Evolutionary conservation across 2,329 filamentous ascomycete species (phyloP), one percentile per base, ranked within the genome.

Genomic region (Pseudogymnoascus sp.): DNA sequence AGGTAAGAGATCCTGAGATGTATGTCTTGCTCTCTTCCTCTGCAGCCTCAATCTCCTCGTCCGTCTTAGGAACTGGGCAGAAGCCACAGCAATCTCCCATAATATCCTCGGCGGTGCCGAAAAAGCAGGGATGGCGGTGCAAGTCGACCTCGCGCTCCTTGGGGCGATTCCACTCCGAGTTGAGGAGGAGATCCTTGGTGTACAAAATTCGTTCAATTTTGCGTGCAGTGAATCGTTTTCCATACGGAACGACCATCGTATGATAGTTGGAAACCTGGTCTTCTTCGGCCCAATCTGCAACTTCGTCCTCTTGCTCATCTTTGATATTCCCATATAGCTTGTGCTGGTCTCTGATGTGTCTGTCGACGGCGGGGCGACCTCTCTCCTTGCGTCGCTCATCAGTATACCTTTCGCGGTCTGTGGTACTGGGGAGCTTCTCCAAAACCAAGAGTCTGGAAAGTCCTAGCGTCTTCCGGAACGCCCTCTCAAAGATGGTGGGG

Each of bases 91-190:
- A 96, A 71, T 96, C 91, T 31, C 85, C 78, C 62, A 93, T 83
- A 7, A 95, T 83, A 74, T 95, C 88, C 63, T 87, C 79, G 4
- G 88, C 85, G 31, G 85, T 82, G 0, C 91, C 91, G 69, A 96
- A 93, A 73, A 96, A 96, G 11, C 89, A 90, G 2, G 91, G 91
- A 70, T 96, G 91, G 1, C 91, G 84, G 75, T 96, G 91, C 4
- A 96, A 79, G 65, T 90, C 85, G 1, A 93, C 87, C 26, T 87
- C 79, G n/a, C 91, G 83, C 44, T 91, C 87, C 65, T 90, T 86
- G 0, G 83, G 79, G 66, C 88, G 86, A 69, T 95, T 96, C 91
- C 91, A 96, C 71, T 96, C 90, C 0, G 89, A 89, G 69, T 96
- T 95, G 17, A 96, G 82, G 7, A 96, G 79, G 17, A 96, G 74